Evolutionary conservation across 495 filamentous ascomycete genomes (phyloP), one percentile per base, ranked within the genome.

Genomic region (Stereocaulon alpinum): DNA sequence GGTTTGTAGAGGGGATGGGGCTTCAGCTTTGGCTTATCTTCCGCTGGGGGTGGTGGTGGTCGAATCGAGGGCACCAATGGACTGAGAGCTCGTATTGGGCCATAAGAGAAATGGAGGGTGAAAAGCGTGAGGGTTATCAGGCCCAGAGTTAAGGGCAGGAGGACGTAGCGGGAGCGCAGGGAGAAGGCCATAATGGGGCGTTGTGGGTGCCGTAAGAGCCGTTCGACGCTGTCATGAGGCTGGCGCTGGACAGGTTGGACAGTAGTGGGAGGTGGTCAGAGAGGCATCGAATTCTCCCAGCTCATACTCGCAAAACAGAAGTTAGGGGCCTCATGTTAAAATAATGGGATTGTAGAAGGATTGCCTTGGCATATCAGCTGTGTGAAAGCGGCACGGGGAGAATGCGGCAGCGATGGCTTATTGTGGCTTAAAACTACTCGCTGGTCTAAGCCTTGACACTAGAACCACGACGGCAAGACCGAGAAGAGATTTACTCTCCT

Each of bases 151-250:
- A 64, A 43, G n/a, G 63, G 63, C 6, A 62, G 40, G 41, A 59
- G 45, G 41, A 59, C 43, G 40, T 58, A 64, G 48, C 63, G 63
- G 34, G 63, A 64, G 48, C 63, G 61, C 20, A 64, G 55, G 15
- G 63, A 54, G 18, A 58, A 27, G 29, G 51, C 48, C 10, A 24
- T 58, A 30, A 55, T 40, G 18, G 51, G 51, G 51, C 51, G 30
- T 15, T 32, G 15, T 15, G 1, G 24, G 47, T n/a, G 15, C 47
- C 24, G 47, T 30, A 1, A 18, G 6, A 50, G n/a, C 14, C 47
- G 47, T 50, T 10, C 17, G 47, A 50, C 14, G 47, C 47, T 27
- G 7, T 50, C 47, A 30, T 50, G 27, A 30, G 27, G 47, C 47
- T 50, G 27, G 47, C 10, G n/a, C 6, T 6, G 24, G 4, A 49